A percentile compares a stretch with the other conserved stretches of the same genome.
These are phyloP conservation scores for Penicillium turbatum DNA, from an alignment of 495 filamentous ascomycete genomes.

Conservation along the genomic window DNA sequence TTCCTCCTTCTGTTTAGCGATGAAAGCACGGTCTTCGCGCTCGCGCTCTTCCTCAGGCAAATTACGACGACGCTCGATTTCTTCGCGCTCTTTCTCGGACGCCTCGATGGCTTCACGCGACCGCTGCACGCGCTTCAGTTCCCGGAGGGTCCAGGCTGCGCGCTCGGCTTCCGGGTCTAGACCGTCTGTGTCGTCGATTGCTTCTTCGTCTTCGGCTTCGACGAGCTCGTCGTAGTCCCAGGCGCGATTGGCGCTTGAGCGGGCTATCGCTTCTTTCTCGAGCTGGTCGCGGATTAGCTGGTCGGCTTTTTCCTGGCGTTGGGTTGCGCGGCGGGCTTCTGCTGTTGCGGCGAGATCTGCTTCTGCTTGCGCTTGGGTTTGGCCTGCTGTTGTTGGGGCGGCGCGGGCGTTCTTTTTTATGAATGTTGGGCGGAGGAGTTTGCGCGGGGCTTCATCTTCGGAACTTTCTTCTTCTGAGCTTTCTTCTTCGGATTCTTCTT, in stretches of 20 bases:
- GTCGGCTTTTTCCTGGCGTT: slow-evolving; percentile 64
- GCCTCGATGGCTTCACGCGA: slow-evolving; percentile 80
- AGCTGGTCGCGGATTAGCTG: slow-evolving; percentile 84
- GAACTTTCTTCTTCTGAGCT: slow-evolving; percentile 54
- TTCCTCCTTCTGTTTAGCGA: slow-evolving; percentile 79
- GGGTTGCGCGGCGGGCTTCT: slow-evolving; percentile 45
- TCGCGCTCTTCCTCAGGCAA: slow-evolving; percentile 83
- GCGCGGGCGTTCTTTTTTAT: slow-evolving; percentile 76
- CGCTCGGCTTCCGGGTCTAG: slow-evolving; percentile 85
- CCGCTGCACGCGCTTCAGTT: slow-evolving; percentile 80
- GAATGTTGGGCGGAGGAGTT: slow-evolving; percentile 86
- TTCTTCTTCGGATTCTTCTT: slow-evolving; percentile 47
- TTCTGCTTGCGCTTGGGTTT: slow-evolving; percentile 20
- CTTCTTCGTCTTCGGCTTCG: slow-evolving; percentile 56
- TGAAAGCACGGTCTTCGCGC: slow-evolving; percentile 75
- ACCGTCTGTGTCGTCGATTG: slow-evolving; percentile 79
- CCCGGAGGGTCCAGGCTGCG: slow-evolving; percentile 90
- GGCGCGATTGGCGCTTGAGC: slow-evolving; percentile 67
- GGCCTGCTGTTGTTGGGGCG: slow-evolving; percentile 17
- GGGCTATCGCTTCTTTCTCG: slow-evolving; percentile 69
- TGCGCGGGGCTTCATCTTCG: slow-evolving; percentile 69
- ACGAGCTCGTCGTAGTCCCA: slow-evolving; percentile 83
- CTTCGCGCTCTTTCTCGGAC: slow-evolving; percentile 79
- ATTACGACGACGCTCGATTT: slow-evolving; percentile 82
- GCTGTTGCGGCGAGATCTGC: slow-evolving; percentile 51